A percentile compares a stretch with the other conserved stretches of the same genome.
phyloP scores from a whole-genome alignment of 805 yeast genomes.

The Danielozyma ontarioensis region DNA sequence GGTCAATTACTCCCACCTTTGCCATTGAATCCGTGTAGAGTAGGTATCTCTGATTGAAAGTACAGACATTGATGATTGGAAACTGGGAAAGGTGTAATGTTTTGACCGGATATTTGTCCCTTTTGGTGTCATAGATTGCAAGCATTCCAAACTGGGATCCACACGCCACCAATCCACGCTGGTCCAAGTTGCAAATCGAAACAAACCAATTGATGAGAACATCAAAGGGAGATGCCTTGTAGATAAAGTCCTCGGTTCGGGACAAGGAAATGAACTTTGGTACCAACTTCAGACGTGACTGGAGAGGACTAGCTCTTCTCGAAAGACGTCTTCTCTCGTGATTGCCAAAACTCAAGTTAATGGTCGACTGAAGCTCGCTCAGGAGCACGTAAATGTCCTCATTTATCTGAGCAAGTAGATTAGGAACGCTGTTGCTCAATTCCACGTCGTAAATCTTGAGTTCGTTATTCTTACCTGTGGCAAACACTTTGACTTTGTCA shows the following conservation, averaged over 20 bases:
- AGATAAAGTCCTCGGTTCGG: constrained; percentile 5
- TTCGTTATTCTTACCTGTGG: constrained; percentile 24
- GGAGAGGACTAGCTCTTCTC: too few relatives aligned
- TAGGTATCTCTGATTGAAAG: constrained; percentile 13
- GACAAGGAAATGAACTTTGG: constrained; percentile 11
- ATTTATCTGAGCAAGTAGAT: background rate
- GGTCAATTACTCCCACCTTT: constrained; percentile 22
- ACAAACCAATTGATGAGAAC: constrained; percentile 17
- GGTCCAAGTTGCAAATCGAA: constrained; percentile 13
- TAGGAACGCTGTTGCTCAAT: constrained; percentile 1
- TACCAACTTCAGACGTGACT: constrained; percentile 2
- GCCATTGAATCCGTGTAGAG: constrained; percentile 26
- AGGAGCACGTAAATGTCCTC: background rate
- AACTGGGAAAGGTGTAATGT: constrained; percentile 17
- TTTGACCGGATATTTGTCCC: constrained; percentile 10
- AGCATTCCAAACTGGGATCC: constrained; percentile 30
- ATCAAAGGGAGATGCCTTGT: constrained; percentile 6
- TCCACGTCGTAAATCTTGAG: constrained; percentile 21
- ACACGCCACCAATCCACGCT: constrained; percentile 12
- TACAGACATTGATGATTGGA: constrained; percentile 15
- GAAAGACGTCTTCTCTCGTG: background rate
- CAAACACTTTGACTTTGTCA: constrained; percentile 12
- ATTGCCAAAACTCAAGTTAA: background rate
- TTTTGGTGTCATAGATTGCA: constrained; percentile 12
- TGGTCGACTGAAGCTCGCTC: background rate